Evolutionary conservation across 73 alveolate species (phyloP).

Genomic region (Urostyla sp.): DNA sequence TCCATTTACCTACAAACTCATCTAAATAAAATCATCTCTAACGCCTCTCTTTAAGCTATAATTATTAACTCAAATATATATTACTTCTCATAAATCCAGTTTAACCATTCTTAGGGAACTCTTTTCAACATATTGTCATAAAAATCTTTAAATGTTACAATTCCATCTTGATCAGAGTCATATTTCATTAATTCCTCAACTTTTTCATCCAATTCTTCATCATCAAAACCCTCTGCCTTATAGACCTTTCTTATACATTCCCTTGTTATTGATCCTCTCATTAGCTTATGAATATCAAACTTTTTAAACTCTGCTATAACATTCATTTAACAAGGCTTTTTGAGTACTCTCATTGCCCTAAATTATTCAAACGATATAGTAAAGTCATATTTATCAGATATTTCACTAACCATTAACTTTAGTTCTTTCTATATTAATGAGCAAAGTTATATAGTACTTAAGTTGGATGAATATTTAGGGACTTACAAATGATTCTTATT

Average conservation of each 20-base stretch:
- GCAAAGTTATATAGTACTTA: neutral
- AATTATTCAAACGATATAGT: conserved; percentile 60
- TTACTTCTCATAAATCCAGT: conserved; percentile 61
- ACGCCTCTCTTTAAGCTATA: conserved; percentile 53
- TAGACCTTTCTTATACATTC: conserved; percentile 59
- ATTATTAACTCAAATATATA: neutral
- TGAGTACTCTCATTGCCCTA: conserved; percentile 65
- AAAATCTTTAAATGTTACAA: conserved; percentile 61
- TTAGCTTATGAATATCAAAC: conserved; percentile 58
- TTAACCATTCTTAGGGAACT: conserved; percentile 67
- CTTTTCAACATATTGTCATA: conserved; percentile 64
- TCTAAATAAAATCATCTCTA: conserved; percentile 39
- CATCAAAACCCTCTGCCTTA: conserved; percentile 42
- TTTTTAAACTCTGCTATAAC: conserved; percentile 66
- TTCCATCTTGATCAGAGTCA: conserved; percentile 67
- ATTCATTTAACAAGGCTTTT: conserved; percentile 57
- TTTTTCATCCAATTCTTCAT: conserved; percentile 19
- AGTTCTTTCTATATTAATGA: conserved; percentile 37
- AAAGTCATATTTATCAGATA: conserved; percentile 51
- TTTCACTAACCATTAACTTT: conserved; percentile 48
- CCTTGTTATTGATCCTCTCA: conserved; percentile 51
- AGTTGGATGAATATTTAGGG: conserved; percentile 37
- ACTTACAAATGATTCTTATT: conserved; percentile 31
- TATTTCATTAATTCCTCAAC: conserved; percentile 46
- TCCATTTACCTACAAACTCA: conserved; percentile 61